Conservation (phyloP, 2,329 filamentous ascomycete genomes). For the Colletotrichum cuscutae region DNA sequence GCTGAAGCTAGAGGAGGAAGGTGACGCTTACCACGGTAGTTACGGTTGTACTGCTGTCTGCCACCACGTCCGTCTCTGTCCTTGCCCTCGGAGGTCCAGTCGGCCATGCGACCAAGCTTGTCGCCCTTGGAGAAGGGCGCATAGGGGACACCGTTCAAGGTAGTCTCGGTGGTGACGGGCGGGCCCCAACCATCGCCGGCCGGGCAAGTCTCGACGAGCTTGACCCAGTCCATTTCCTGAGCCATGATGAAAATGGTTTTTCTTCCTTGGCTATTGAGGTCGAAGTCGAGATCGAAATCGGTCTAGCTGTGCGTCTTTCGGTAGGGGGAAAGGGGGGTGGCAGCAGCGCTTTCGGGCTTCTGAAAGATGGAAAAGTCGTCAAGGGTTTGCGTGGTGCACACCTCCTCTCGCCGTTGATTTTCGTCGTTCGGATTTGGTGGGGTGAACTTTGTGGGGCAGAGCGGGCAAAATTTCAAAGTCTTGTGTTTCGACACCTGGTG, state of each 20-base stretch:
- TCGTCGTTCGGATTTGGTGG: conserved; percentile 37
- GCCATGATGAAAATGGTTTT: conserved; percentile 50
- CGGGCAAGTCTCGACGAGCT: conserved; percentile 78
- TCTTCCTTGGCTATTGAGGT: conserved; percentile 1
- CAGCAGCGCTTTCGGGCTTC: conserved; percentile 31
- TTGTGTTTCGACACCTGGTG: conserved; percentile 21
- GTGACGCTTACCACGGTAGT: conserved; percentile 80
- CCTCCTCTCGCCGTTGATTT: conserved; percentile 35
- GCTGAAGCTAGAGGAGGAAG: not conserved
- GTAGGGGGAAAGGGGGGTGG: conserved; percentile 15
- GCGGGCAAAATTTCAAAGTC: conserved; percentile 36
- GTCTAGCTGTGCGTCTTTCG: conserved; percentile 11
- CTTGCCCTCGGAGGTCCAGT: conserved; percentile 95
- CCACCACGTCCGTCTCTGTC: conserved; percentile 80
- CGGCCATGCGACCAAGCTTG: conserved; percentile 98
- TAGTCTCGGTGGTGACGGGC: conserved; percentile 82
- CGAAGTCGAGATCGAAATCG: not conserved
- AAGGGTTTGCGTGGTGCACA: conserved; percentile 33
- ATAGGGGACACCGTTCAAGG: conserved; percentile 93
- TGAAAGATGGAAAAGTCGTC: conserved; percentile 33
- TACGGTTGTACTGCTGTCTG: conserved; percentile 89
- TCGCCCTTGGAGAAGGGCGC: conserved; percentile 98
- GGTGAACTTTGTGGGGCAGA: conserved; percentile 38
- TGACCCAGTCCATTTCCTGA: conserved; percentile 66
- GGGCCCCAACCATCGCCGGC: conserved; percentile 90